Base-by-base conservation (phyloP, 2,329 filamentous ascomycete species). In the Cyclaneusma minus region DNA sequence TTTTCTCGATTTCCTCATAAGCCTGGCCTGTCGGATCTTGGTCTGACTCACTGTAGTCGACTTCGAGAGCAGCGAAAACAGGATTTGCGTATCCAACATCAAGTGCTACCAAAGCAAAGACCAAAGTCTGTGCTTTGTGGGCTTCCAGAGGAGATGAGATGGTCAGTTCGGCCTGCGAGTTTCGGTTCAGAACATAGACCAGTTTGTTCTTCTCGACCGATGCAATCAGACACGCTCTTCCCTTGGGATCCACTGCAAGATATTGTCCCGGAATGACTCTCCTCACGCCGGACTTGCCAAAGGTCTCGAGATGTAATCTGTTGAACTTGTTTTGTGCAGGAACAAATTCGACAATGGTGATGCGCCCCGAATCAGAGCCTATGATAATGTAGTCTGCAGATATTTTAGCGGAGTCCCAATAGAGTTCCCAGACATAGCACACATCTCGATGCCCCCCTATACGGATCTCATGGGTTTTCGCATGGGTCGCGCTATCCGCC, bases 141-240 rank as follows among this genome's bases (percentile, higher is more conserved):
- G 89, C 91, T 54, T 98, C 91, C 11, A 98, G 65, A 1, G 89
- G 89, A 9, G 89, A 98, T 4, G 89, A 98, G 26, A 98, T 98
- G 21, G 85, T 91, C 42, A 98, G 70, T 51, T 93, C 82, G 11
- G 85, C 85, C 53, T 95, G 83, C 3, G 84, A 70, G 55, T 93
- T 92, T 38, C 91, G 77, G 53, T 95, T 95, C 40, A 98, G 64
- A 44, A 98, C 87, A 55, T 98, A 99, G 40, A 98, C 89, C 30
- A 99, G 77, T 60, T 98, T 98, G 60, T 95, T 98, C 67, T 98
- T 98, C 58, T 99, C 91, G 29, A 87, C 67, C 4, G 85, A 87
- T 7, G 89, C 84, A 34, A 95, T 81, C 48, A 99, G 65, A 47
- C 87, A 93, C 29, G 91, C 91, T 57, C 89, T 73, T 29, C 89